These are phyloP conservation scores for Pseudonitzschia multiseries DNA, from an alignment of 108 stramenopile genomes.

Conservation along the genomic window DNA sequence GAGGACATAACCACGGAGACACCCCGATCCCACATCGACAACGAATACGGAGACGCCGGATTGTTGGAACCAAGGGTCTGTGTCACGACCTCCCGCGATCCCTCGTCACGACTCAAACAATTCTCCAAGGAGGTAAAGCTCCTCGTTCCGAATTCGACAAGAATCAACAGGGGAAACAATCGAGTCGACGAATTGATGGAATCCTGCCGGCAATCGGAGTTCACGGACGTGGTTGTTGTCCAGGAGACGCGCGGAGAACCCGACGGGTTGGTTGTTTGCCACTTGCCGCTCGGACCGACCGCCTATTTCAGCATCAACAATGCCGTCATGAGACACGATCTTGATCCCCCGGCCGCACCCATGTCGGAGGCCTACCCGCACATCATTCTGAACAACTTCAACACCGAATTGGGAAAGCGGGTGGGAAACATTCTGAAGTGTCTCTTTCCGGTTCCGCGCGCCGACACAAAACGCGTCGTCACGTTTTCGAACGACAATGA, in stretches of 20 bases:
- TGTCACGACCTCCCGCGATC: constrained; percentile 96
- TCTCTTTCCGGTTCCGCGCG: constrained; percentile 93
- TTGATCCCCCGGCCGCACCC: constrained; percentile 91
- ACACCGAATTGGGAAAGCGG: constrained; percentile 82
- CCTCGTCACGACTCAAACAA: constrained; percentile 91
- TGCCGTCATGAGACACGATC: constrained; percentile 94
- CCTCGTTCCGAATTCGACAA: constrained; percentile 91
- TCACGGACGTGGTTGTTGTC: constrained; percentile 95
- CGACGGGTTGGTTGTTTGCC: constrained; percentile 96
- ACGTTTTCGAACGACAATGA: constrained; percentile 96
- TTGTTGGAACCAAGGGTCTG: constrained; percentile 90
- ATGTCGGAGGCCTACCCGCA: constrained; percentile 97
- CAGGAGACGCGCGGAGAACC: constrained; percentile 99
- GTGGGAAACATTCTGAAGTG: constrained; percentile 93
- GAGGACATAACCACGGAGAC: constrained; percentile 77
- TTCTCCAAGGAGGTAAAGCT: constrained; percentile 98
- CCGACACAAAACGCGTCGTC: constrained; percentile 87
- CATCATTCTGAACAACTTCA: constrained; percentile 88
- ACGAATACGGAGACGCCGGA: constrained; percentile 97
- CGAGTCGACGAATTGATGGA: constrained; percentile 93
- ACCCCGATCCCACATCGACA: constrained; percentile 79
- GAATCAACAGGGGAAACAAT: constrained; percentile 95
- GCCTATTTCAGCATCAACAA: constrained; percentile 93
- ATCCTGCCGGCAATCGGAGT: constrained; percentile 85
- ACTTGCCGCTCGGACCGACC: constrained; percentile 97